phyloP scores from a whole-genome alignment of 176 grass and related monocot species.

The Typha latifolia region DNA sequence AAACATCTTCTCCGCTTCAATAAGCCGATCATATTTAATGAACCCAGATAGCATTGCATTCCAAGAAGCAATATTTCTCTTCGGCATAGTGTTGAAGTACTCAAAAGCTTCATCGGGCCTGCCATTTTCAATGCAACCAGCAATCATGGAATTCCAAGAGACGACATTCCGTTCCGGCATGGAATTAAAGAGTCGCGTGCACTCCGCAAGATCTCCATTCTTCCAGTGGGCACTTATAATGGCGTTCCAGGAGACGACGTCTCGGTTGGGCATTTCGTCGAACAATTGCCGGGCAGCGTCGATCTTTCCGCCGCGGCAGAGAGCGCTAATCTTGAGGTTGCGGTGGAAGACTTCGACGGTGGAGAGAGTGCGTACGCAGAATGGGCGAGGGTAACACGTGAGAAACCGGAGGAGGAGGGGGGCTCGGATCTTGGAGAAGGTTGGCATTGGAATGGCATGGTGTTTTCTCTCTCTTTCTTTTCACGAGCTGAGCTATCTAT shows the following conservation, averaged over 20 bases:
- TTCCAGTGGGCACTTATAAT: conserved; percentile 69
- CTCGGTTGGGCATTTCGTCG: conserved; percentile 55
- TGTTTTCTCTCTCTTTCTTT: neutral
- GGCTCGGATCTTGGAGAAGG: conserved; percentile 19
- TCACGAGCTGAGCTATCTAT: no score
- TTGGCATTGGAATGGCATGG: conserved; percentile 19
- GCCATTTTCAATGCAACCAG: conserved; percentile 62
- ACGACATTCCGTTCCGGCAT: conserved; percentile 65
- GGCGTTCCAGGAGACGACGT: conserved; percentile 78
- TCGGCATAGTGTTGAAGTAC: conserved; percentile 49
- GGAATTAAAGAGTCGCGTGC: conserved; percentile 47
- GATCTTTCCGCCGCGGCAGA: conserved; percentile 45
- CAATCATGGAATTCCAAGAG: conserved; percentile 78
- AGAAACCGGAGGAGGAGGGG: conserved; percentile 5
- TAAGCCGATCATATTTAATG: conserved; percentile 32
- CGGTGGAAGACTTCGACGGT: conserved; percentile 10
- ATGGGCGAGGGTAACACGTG: neutral
- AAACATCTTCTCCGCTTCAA: conserved; percentile 51
- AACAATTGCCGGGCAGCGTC: conserved; percentile 68
- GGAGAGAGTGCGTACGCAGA: conserved; percentile 12
- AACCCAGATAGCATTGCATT: conserved; percentile 74
- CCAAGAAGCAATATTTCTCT: conserved; percentile 71
- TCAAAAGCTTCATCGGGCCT: conserved; percentile 37
- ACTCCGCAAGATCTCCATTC: conserved; percentile 38
- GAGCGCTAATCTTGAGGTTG: conserved; percentile 37